Percentiles rank a stretch among this genome's conserved stretches.
Conservation (phyloP, 495 filamentous ascomycete genomes). For the Penicillium goetzii region DNA sequence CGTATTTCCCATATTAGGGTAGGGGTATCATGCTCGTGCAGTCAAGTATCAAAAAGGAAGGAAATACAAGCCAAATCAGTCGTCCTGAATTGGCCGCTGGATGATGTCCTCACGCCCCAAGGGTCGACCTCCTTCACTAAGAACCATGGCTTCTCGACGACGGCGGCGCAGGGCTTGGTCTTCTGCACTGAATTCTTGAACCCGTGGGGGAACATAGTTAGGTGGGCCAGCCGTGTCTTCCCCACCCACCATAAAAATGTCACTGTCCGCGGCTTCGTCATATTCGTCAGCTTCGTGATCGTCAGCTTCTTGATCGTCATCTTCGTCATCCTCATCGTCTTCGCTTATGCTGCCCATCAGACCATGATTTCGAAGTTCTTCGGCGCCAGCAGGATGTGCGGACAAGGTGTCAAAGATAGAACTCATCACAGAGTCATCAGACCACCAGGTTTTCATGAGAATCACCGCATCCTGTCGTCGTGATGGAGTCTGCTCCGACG, state of each 20-base stretch:
- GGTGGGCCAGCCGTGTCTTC: constrained; percentile 47
- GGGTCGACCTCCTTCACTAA: constrained; percentile 54
- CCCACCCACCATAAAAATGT: constrained; percentile 56
- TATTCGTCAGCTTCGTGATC: constrained; percentile 53
- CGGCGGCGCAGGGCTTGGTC: constrained; percentile 54
- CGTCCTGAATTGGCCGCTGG: constrained; percentile 39
- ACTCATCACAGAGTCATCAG: constrained; percentile 51
- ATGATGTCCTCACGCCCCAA: constrained; percentile 56
- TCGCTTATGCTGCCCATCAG: constrained; percentile 50
- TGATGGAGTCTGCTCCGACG: constrained; percentile 32
- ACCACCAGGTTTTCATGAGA: constrained; percentile 53
- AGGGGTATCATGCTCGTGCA: constrained; percentile 35
- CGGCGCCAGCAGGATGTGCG: constrained; percentile 37
- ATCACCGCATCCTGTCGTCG: constrained; percentile 46
- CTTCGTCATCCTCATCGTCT: constrained; percentile 50
- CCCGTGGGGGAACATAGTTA: constrained; percentile 35
- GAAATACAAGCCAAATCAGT: constrained; percentile 9
- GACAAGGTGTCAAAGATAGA: constrained; percentile 44
- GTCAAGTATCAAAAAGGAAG: constrained; percentile 13
- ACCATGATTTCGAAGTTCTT: constrained; percentile 49
- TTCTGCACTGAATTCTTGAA: constrained; percentile 49
- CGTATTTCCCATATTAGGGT: constrained; percentile 18
- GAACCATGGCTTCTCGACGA: constrained; percentile 59
- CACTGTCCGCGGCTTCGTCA: constrained; percentile 51
- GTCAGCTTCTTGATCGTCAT: constrained; percentile 40